phyloP scores from a whole-genome alignment of 139 green algal genomes.

The Limnomonas spitsbergensis region DNA sequence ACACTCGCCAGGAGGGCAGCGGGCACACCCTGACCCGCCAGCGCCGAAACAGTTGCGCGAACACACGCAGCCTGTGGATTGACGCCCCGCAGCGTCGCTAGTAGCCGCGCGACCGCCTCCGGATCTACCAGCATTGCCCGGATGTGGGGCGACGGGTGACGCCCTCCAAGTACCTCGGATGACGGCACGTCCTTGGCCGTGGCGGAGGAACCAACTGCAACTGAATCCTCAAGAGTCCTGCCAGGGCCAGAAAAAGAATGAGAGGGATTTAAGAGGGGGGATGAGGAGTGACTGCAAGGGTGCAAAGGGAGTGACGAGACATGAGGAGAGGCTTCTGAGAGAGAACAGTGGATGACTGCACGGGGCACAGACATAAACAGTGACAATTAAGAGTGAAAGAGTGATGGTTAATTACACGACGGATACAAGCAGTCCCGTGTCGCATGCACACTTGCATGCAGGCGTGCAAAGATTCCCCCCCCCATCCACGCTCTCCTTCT shows the following conservation, averaged over 20 bases:
- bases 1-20: slow-evolving; percentile 6
- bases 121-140: slow-evolving; percentile 4
- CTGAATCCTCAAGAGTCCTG: neutral
- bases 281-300: neutral
- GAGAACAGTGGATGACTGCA: too few species aligned
- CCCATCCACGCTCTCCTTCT: too few species aligned
- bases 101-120: slow-evolving; percentile 13
- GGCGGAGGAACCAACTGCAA: neutral
- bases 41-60: slow-evolving; percentile 21
- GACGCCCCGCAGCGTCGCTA: slow-evolving; percentile 20
- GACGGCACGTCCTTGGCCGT: slow-evolving; percentile 11
- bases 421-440: too few species aligned
- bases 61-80: slow-evolving; percentile 1
- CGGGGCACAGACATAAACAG: neutral
- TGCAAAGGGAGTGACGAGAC: neutral
- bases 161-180: slow-evolving; percentile 20
- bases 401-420: too few species aligned
- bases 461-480: too few species aligned
- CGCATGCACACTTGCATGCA: too few species aligned
- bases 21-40: slow-evolving; percentile 18
- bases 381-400: too few species aligned
- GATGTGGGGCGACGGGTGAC: slow-evolving; percentile 17
- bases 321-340: neutral
- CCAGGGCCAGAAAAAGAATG: neutral
- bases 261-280: neutral